These are phyloP conservation scores for Calamus simplicifolius DNA, from an alignment of 176 grass and related monocot species.

Conservation along the genomic window DNA sequence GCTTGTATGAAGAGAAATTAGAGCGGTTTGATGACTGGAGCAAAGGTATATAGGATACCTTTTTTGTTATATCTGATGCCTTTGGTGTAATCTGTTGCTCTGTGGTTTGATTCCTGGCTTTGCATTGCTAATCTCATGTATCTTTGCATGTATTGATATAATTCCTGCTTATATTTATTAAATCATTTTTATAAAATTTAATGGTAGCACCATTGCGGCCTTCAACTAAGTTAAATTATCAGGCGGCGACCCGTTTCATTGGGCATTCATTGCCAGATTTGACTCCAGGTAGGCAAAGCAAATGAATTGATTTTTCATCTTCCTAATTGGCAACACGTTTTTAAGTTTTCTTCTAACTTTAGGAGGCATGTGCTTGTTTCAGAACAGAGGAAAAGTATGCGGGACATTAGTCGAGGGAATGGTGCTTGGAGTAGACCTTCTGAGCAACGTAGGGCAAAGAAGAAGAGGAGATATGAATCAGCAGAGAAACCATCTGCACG, in stretches of 20 bases:
- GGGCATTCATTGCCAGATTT: conserved; percentile 64
- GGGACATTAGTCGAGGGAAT: conserved; percentile 60
- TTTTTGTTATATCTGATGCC: no score
- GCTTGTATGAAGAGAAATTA: conserved; percentile 70
- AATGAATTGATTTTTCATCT: conserved; percentile 11
- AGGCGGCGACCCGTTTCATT: conserved; percentile 82
- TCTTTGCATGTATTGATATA: background rate
- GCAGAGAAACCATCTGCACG: conserved; percentile 46
- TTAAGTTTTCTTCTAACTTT: background rate
- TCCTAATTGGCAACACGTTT: background rate
- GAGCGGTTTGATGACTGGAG: conserved; percentile 61
- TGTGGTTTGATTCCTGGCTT: no score
- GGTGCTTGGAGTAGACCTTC: conserved; percentile 22
- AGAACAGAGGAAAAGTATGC: conserved; percentile 75
- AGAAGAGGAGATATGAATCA: conserved; percentile 61
- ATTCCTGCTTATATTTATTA: background rate
- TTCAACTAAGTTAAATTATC: conserved; percentile 60
- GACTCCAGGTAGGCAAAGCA: conserved; percentile 41
- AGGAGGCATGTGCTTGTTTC: conserved; percentile 23
- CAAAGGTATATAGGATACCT: conserved; percentile 41
- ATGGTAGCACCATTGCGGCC: conserved; percentile 62
- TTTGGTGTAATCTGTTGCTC: no score
- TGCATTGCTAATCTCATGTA: background rate
- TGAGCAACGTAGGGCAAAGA: conserved; percentile 34
- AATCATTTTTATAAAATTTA: background rate